Percentiles rank a stretch among this genome's conserved stretches.
phyloP scores from a whole-genome alignment of 352 stramenopile species.

The Phytophthora nicotianae region DNA sequence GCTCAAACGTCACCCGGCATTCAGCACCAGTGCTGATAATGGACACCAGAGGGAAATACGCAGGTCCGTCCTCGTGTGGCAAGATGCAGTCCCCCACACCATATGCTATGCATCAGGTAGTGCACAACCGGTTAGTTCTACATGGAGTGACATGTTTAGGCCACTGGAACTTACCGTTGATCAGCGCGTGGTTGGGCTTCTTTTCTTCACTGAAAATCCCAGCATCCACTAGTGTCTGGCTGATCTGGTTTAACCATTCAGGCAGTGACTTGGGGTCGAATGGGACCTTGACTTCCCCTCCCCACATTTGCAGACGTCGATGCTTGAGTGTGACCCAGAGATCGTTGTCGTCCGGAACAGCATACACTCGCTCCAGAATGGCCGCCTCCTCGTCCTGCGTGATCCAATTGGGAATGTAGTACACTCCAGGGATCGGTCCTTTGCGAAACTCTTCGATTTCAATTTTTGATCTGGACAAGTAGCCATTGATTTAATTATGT shows the following conservation, averaged over 20 bases:
- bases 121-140: neutral
- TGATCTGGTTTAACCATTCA: slow-evolving; percentile 61
- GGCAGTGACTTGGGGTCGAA: slow-evolving; percentile 54
- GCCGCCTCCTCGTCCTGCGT: slow-evolving; percentile 55
- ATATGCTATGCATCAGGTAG: slow-evolving; percentile 47
- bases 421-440: slow-evolving; percentile 48
- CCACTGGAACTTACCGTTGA: slow-evolving; percentile 54
- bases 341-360: slow-evolving; percentile 35
- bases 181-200: slow-evolving; percentile 69
- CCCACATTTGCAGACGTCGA: slow-evolving; percentile 73
- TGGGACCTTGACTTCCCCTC: slow-evolving; percentile 61
- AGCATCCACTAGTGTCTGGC: slow-evolving; percentile 49
- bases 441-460: slow-evolving; percentile 42
- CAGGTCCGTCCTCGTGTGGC: slow-evolving; percentile 71
- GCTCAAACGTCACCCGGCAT: slow-evolving; percentile 61
- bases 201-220: slow-evolving; percentile 53
- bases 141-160: neutral
- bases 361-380: slow-evolving; percentile 65
- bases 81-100: slow-evolving; percentile 68
- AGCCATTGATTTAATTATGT: neutral
- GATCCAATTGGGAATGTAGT: slow-evolving; percentile 74
- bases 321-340: slow-evolving; percentile 69
- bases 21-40: slow-evolving; percentile 70
- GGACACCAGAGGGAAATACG: slow-evolving; percentile 70
- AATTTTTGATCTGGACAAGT: slow-evolving; percentile 26